Percentiles rank a stretch among this genome's conserved stretches.
Evolutionary conservation across 345 rosid species (phyloP).

Genomic region (Camelina laxa): DNA sequence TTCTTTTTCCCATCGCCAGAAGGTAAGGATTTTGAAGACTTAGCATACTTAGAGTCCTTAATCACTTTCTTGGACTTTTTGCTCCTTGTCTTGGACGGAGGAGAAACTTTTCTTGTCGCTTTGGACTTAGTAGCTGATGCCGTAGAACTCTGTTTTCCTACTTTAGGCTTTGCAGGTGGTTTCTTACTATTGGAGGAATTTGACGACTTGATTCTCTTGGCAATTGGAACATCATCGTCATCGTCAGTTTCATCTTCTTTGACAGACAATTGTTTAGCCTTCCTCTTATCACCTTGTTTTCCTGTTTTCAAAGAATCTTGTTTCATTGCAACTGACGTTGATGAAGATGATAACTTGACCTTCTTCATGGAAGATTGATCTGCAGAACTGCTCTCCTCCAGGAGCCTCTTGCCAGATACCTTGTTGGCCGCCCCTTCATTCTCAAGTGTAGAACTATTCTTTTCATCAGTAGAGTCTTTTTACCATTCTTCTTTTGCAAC

Average conservation of each 20-base stretch:
- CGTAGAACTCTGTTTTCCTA: constrained; percentile 48
- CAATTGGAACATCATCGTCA: constrained; percentile 47
- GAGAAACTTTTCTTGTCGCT: constrained; percentile 49
- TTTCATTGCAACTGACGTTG: constrained; percentile 47
- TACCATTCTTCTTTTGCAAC: constrained; percentile 49
- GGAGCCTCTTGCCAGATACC: constrained; percentile 62
- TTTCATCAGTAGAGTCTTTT: constrained; percentile 49
- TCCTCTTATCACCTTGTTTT: constrained; percentile 14
- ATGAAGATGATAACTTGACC: constrained; percentile 55
- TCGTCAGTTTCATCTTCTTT: constrained; percentile 39
- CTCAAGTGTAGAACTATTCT: constrained; percentile 57
- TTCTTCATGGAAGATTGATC: constrained; percentile 60
- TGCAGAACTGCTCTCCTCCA: constrained; percentile 52
- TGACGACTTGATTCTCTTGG: constrained; percentile 43
- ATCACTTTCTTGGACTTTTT: constrained; percentile 58
- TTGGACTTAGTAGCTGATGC: constrained; percentile 51
- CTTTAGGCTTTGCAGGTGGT: constrained; percentile 51
- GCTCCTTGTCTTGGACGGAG: constrained; percentile 52
- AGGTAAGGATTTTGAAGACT: constrained; percentile 62
- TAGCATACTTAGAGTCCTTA: constrained; percentile 60
- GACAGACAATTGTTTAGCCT: not conserved
- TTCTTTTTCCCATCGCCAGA: constrained; percentile 87
- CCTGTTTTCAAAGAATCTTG: constrained; percentile 52
- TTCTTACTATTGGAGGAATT: constrained; percentile 51
- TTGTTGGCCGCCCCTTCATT: constrained; percentile 38